A percentile compares a stretch with the other conserved stretches of the same genome.
phyloP scores from a whole-genome alignment of 805 yeast genomes.

The Nakazawaea holstii region DNA sequence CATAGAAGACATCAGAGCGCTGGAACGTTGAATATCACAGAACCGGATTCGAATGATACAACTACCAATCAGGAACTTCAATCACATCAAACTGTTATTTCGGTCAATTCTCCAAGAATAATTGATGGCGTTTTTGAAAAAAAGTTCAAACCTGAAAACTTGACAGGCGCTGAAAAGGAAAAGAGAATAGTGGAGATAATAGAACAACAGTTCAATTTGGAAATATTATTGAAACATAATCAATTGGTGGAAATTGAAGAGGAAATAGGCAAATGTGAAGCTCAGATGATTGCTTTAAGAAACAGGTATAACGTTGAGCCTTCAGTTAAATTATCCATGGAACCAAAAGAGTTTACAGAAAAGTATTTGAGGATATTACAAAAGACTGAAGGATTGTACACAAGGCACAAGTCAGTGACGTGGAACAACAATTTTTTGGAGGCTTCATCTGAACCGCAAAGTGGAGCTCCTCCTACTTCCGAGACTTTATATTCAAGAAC shows the following conservation, averaged over 20 bases:
- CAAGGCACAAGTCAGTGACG: slow-evolving; percentile 3
- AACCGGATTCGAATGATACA: neutral
- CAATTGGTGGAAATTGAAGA: slow-evolving; percentile 45
- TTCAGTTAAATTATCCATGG: slow-evolving; percentile 32
- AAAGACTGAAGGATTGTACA: slow-evolving; percentile 16
- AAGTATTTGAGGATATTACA: slow-evolving; percentile 30
- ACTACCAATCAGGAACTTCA: neutral
- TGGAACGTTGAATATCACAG: slow-evolving; percentile 4
- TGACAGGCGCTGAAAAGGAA: slow-evolving; percentile 1
- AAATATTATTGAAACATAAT: slow-evolving; percentile 53
- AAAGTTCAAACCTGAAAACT: neutral
- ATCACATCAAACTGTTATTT: too few species aligned
- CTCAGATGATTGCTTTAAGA: slow-evolving; percentile 48
- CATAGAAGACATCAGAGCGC: slow-evolving; percentile 10
- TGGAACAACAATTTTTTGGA: slow-evolving; percentile 10
- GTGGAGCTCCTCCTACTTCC: slow-evolving; percentile 10
- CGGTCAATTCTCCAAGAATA: slow-evolving; percentile 1
- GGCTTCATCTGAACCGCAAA: neutral
- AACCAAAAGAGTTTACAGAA: slow-evolving; percentile 38
- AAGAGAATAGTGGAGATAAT: slow-evolving; percentile 26
- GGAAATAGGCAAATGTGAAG: slow-evolving; percentile 53
- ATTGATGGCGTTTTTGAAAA: slow-evolving; percentile 7
- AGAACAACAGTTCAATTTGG: slow-evolving; percentile 48
- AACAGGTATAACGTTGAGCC: slow-evolving; percentile 38
- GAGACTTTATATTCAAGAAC: slow-evolving; percentile 34